Conservation (phyloP, 148 eudicot genomes). For the Drosera capensis region DNA sequence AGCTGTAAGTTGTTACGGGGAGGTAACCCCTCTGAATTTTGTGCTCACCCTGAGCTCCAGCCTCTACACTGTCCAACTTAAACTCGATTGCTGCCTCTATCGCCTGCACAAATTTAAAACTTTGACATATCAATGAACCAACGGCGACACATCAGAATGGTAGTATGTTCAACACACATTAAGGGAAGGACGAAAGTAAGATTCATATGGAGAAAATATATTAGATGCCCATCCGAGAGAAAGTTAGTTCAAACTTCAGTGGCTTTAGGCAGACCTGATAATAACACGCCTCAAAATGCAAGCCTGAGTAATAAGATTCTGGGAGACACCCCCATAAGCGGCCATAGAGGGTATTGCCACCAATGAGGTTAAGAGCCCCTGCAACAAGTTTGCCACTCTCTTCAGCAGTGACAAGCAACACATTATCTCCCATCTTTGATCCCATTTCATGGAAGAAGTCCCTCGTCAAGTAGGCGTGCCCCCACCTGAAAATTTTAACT, state of each 20-base stretch:
- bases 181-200: no score
- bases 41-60: constrained; percentile 99
- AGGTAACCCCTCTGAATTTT: constrained; percentile 91
- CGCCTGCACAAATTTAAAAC: no score
- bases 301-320: constrained; percentile 59
- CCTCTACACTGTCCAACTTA: constrained; percentile 81
- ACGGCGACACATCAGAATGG: no score
- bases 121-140: no score
- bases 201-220: no score
- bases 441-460: constrained; percentile 90
- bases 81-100: constrained; percentile 96
- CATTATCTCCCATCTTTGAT: constrained; percentile 90
- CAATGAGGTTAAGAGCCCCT: constrained; percentile 90
- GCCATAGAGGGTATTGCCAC: constrained; percentile 85
- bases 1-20: constrained; percentile 79
- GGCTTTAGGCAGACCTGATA: no score
- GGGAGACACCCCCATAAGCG: constrained; percentile 93
- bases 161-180: no score
- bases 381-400: constrained; percentile 69
- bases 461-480: constrained; percentile 82
- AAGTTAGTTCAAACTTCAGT: no score
- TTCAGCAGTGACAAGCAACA: constrained; percentile 74
- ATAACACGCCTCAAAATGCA: constrained; percentile 98
- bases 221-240: no score
- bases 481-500: constrained; percentile 82